A percentile compares a stretch with the other conserved stretches of the same genome.
phyloP scores from a whole-genome alignment of 2,329 filamentous ascomycete species.

The Penicillium corylophilum region DNA sequence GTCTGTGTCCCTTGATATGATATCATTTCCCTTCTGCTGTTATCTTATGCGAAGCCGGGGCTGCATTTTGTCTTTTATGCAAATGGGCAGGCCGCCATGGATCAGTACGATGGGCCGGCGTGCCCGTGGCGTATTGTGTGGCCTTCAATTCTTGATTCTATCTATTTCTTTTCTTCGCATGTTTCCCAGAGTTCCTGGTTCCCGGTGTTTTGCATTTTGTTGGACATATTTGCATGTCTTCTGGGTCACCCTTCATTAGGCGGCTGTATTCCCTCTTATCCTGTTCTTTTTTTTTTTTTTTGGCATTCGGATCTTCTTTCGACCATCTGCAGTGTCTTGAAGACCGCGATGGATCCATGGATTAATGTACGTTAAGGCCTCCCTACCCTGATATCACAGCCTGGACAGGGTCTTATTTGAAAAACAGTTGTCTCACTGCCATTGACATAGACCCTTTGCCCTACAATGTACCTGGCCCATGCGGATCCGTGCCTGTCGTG shows the following conservation, averaged over 20 bases:
- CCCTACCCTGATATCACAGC: slow-evolving; percentile 45
- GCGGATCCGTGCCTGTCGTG: slow-evolving; percentile 28
- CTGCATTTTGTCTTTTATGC: slow-evolving; percentile 28
- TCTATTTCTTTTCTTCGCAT: slow-evolving; percentile 14
- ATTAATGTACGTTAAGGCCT: slow-evolving; percentile 53
- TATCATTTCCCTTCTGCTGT: slow-evolving; percentile 27
- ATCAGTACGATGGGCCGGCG: slow-evolving; percentile 31
- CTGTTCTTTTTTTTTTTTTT: slow-evolving; percentile 25
- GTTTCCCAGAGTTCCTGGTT: slow-evolving; percentile 22
- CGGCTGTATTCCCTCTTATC: slow-evolving; percentile 27
- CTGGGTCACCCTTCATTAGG: slow-evolving; percentile 28
- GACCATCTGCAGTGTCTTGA: slow-evolving; percentile 35
- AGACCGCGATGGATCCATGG: slow-evolving; percentile 36
- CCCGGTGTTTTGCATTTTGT: slow-evolving; percentile 36
- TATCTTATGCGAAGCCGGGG: slow-evolving; percentile 21
- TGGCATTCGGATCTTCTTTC: slow-evolving; percentile 40
- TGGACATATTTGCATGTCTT: slow-evolving; percentile 36
- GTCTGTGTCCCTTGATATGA: slow-evolving; percentile 30
- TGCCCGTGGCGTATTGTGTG: slow-evolving; percentile 38
- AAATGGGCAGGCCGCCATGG: slow-evolving; percentile 34
- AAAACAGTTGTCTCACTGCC: slow-evolving; percentile 47
- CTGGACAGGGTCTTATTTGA: slow-evolving; percentile 44
- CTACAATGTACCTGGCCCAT: slow-evolving; percentile 29
- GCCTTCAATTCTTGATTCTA: slow-evolving; percentile 21
- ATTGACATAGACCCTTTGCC: slow-evolving; percentile 42